These are phyloP conservation scores for Cylindrodendrum hubeiense DNA, from an alignment of 2,329 filamentous ascomycete species.

Conservation along the genomic window DNA sequence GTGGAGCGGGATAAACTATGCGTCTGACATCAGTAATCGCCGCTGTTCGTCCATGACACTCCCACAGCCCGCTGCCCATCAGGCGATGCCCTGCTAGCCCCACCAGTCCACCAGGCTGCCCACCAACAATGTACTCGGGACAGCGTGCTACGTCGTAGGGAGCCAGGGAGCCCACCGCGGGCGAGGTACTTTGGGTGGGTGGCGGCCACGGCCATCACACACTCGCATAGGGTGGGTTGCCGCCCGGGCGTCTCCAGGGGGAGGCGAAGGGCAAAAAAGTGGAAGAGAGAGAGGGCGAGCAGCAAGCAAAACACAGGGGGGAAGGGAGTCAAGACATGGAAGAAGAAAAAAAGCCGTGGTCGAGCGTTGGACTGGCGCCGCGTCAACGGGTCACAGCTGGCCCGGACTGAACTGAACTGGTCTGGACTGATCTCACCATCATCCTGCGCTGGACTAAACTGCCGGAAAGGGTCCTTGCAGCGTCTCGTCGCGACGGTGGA, in stretches of 20 bases:
- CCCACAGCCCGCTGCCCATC: not conserved
- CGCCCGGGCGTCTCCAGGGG: conserved; percentile 13
- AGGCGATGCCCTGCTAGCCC: conserved; percentile 10
- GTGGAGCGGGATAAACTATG: not conserved
- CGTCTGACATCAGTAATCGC: not conserved
- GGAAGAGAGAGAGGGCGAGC: not conserved
- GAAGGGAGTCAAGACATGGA: conserved; percentile 2
- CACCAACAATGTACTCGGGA: no score
- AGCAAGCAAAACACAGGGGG: not conserved
- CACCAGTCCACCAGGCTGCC: no score
- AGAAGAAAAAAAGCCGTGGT: no score
- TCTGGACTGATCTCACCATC: no score
- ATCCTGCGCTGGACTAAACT: no score
- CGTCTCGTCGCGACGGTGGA: not conserved
- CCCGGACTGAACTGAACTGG: no score
- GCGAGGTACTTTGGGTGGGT: no score
- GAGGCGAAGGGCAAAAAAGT: conserved; percentile 14
- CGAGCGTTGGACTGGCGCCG: no score
- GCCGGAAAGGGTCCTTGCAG: no score
- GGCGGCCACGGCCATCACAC: not conserved
- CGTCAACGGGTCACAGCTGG: no score
- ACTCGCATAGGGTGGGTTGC: not conserved
- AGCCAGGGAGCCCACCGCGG: no score
- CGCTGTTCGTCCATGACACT: not conserved
- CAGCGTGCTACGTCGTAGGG: no score